Base-by-base conservation (phyloP, 345 rosid genomes). In the Boechera stricta region DNA sequence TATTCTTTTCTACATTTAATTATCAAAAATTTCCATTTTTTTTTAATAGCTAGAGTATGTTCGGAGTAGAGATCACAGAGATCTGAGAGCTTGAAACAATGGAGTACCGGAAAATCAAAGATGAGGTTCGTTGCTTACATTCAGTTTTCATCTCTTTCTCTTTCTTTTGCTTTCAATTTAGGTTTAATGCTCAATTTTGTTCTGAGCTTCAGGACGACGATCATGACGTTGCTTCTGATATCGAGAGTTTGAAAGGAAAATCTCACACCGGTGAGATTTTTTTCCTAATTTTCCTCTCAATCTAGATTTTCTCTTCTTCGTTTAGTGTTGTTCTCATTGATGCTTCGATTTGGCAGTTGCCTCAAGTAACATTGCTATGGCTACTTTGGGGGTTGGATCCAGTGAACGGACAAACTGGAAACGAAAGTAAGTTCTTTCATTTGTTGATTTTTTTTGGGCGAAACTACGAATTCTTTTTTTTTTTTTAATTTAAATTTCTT, bases 21-120 rank as follows among this genome's bases (percentile, higher is more conserved):
- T 15, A n/a, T 4, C 16, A 4, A 52, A 5, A 53, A 6, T 18
- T 54, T 35, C 4, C 42, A 3, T 11, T 28, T 26, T 16, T 11
- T 16, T 16, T 16, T n/a, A 0, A 12, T 67, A n/a, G 55, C 36
- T 53, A 0, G 35, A 53, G 52, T 62, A 15, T 61, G 56, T 26
- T 62, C 4, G 10, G 52, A 67, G 60, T 33, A 67, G 66, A 62
- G 75, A 61, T 77, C 80, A 62, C 31, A 69, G 83, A 76, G 88
- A 85, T 83, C 85, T 72, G 71, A 63, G 67, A 63, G 65, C 38
- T 57, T 63, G 62, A 67, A 48, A 31, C 48, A 80, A 90, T 92
- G 98, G 98, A 92, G 76, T 86, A 90, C 62, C 80, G 87, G 71
- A 92, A 90, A 79, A 84, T 92, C 80, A 90, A 92, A 83, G 96